Evolutionary conservation across 139 green algal genomes (phyloP).

Genomic region (Nannochloris sp.): DNA sequence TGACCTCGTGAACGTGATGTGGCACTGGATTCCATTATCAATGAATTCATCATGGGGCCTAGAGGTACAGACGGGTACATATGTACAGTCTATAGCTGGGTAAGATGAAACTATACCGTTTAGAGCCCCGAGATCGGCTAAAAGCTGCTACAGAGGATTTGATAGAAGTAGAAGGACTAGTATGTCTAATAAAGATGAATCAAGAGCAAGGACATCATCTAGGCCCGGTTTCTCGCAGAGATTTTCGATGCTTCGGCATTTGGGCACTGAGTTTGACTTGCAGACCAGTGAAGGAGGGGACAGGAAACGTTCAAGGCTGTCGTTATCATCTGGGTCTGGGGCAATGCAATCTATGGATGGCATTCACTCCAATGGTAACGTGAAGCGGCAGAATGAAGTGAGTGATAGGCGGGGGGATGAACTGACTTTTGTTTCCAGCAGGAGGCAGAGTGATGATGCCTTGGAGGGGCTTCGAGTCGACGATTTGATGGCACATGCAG

Average conservation of each 20-base stretch:
- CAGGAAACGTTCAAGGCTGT: too few relatives aligned
- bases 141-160: background rate
- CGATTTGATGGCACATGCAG: background rate
- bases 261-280: too few relatives aligned
- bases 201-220: background rate
- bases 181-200: background rate
- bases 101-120: background rate
- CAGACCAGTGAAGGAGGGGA: too few relatives aligned
- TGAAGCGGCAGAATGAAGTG: background rate
- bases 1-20: too few relatives aligned
- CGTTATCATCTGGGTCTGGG: too few relatives aligned
- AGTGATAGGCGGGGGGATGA: background rate
- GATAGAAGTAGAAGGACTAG: background rate
- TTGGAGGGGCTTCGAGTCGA: background rate
- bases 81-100: too few relatives aligned
- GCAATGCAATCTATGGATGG: too few relatives aligned
- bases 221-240: background rate
- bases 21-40: too few relatives aligned
- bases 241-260: too few relatives aligned
- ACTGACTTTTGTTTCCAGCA: background rate
- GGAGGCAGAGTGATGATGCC: background rate
- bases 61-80: too few relatives aligned
- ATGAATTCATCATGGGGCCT: too few relatives aligned
- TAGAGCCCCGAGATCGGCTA: background rate
- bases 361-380: too few relatives aligned